These are phyloP conservation scores for Ramularia endophylla DNA, from an alignment of 2,329 filamentous ascomycete species.

Conservation along the genomic window DNA sequence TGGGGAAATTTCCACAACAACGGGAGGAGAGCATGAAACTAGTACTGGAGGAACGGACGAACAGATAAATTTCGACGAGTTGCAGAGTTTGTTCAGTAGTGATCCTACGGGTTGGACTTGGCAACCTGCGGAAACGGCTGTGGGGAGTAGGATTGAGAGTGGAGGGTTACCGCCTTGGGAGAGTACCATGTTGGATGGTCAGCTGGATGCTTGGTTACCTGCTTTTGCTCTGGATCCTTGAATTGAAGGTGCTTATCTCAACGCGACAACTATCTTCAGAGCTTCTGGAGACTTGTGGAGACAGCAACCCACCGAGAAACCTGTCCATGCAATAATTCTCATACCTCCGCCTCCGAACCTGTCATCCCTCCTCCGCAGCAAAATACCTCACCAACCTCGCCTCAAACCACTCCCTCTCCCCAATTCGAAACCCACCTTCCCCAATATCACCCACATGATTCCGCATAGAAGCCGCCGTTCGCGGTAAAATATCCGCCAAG, in stretches of 20 bases:
- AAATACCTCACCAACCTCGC: constrained; percentile 7
- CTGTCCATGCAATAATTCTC: no score
- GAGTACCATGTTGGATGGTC: constrained; percentile 17
- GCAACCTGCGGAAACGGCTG: constrained; percentile 23
- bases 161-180: constrained; percentile 22
- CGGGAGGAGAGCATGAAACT: no score
- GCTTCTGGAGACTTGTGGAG: no score
- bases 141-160: constrained; percentile 18
- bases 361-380: no score
- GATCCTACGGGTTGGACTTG: constrained; percentile 23
- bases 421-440: constrained; percentile 6
- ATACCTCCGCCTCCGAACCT: no score
- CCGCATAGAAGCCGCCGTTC: constrained; percentile 4
- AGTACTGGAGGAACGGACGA: constrained; percentile 1
- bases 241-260: no score
- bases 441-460: constrained; percentile 8
- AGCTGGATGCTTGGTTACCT: constrained; percentile 21
- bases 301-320: no score
- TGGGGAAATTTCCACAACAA: no score
- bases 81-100: constrained; percentile 20
- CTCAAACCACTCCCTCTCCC: constrained; percentile 13
- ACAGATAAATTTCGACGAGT: constrained; percentile 21
- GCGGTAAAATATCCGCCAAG: constrained; percentile 11
- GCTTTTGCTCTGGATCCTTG: constrained; percentile 16
- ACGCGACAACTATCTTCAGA: no score